Evolutionary conservation across 306 rosid genomes (phyloP), one percentile per base, ranked within the genome.

Genomic region (Vigna radiata): DNA sequence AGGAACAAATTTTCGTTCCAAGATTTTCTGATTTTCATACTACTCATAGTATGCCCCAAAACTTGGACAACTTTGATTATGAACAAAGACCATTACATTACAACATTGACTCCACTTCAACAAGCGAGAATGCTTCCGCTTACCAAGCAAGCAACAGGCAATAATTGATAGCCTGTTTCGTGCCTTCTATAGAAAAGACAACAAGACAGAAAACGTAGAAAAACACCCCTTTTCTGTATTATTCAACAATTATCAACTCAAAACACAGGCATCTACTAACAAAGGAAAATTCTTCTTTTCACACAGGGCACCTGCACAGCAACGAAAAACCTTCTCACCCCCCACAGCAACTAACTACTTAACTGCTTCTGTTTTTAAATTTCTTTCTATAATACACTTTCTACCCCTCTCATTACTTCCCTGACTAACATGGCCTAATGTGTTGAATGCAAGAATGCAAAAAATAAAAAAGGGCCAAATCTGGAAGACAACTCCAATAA

Each of bases 361-460:
- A 29, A 29, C 5, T 29, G 33, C 33, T 29, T 29, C 33, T 4
- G 5, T 29, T 29, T 29, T 29, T 29, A 4, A 29, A 29, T 29
- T 29, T 29, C 4, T 29, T 29, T 29, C 33, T 29, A 4, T 29
- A 4, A 29, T 29, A 29, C 33, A 29, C 33, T 29, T 29, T 29
- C 33, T 29, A 29, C 33, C 33, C 5, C 33, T 29, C 33, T 29
- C 5, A 29, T 29, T 4, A 29, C 5, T 29, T 29, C 33, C 33
- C 33, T 29, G 33, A 3, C 33, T 29, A 29, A 29, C 5, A 77
- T 64, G 79, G 46, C 18, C 55, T 64, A 53, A 48, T 47, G 61
- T 27, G 48, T 73, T 76, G 76, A 44, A 47, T n/a, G 33, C 36
- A 53, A 47, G 52, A 82, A 48, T 46, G 52, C 47, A 79, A 80